These are phyloP conservation scores for Elsinoe necatrix DNA, from an alignment of 2,329 filamentous ascomycete species.

Conservation along the genomic window DNA sequence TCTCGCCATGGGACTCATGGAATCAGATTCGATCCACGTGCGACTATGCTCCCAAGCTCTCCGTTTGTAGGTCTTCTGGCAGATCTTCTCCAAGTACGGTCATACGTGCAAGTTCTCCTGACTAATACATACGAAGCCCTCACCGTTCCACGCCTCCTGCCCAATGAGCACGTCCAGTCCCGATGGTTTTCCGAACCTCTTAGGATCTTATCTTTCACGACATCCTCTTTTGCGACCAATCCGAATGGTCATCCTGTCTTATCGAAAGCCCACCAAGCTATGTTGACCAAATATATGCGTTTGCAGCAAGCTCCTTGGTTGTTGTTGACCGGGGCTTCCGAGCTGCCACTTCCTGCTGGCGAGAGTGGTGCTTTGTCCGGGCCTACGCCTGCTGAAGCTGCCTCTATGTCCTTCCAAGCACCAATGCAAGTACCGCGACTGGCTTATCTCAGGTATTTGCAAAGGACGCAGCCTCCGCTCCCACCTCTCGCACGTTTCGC, in stretches of 20 bases:
- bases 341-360: slow-evolving; percentile 30
- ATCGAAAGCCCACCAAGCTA: slow-evolving; percentile 48
- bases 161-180: slow-evolving; percentile 47
- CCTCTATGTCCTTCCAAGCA: slow-evolving; percentile 30
- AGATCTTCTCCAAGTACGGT: not conserved
- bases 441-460: slow-evolving; percentile 75
- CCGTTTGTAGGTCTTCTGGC: slow-evolving; percentile 64
- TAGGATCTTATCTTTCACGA: slow-evolving; percentile 47
- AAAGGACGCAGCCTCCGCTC: slow-evolving; percentile 65
- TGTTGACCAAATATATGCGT: slow-evolving; percentile 50
- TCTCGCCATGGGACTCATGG: slow-evolving; percentile 89
- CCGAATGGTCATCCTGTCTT: slow-evolving; percentile 51
- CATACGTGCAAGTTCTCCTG: not conserved
- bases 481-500: slow-evolving; percentile 58
- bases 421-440: slow-evolving; percentile 56
- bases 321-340: slow-evolving; percentile 45
- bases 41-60: slow-evolving; percentile 73
- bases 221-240: slow-evolving; percentile 49
- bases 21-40: slow-evolving; percentile 76
- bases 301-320: slow-evolving; percentile 52
- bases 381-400: slow-evolving; percentile 63
- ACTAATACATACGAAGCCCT: slow-evolving; percentile 38
- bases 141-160: slow-evolving; percentile 51
- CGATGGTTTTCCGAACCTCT: slow-evolving; percentile 58
- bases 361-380: slow-evolving; percentile 19